These are phyloP conservation scores for Teratosphaeria nubilosa DNA, from an alignment of 2,329 filamentous ascomycete species.

Conservation along the genomic window DNA sequence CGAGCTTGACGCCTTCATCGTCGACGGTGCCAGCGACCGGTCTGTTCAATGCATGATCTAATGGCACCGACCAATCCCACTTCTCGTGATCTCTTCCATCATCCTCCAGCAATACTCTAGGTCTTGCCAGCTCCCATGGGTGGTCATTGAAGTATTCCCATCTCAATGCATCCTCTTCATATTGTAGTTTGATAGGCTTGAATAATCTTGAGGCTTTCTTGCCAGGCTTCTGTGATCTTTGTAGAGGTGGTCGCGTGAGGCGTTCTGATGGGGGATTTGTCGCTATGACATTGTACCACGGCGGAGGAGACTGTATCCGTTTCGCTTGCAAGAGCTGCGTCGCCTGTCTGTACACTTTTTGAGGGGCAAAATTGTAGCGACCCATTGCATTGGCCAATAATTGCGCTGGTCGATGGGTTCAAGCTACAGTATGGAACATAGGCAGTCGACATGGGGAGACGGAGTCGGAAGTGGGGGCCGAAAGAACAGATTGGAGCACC, in stretches of 20 bases:
- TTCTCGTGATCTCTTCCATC: constrained; percentile 70
- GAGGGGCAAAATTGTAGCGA: constrained; percentile 41
- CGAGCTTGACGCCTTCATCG: constrained; percentile 34
- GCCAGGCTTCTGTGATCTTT: constrained; percentile 36
- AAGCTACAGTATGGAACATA: background rate
- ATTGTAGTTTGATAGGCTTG: constrained; percentile 65
- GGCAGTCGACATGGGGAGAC: background rate
- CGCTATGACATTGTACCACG: constrained; percentile 49
- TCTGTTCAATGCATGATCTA: constrained; percentile 15
- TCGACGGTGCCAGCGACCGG: constrained; percentile 8
- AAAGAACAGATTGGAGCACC: background rate
- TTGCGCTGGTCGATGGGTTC: background rate
- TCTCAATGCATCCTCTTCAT: constrained; percentile 75
- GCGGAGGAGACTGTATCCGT: constrained; percentile 32
- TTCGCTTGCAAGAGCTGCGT: constrained; percentile 39
- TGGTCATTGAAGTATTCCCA: constrained; percentile 83
- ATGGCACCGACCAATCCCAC: constrained; percentile 62
- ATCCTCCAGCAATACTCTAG: constrained; percentile 71
- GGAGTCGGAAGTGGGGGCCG: background rate
- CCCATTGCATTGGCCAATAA: constrained; percentile 32
- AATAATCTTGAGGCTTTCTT: constrained; percentile 70
- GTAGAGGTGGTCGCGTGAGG: constrained; percentile 45
- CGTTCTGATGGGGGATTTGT: constrained; percentile 51
- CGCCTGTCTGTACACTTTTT: constrained; percentile 44
- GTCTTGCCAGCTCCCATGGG: constrained; percentile 91